A percentile compares a stretch with the other conserved stretches of the same genome.
Evolutionary conservation across 192 early-diverging fungal species (phyloP).

Genomic region (Entomortierella parvispora): DNA sequence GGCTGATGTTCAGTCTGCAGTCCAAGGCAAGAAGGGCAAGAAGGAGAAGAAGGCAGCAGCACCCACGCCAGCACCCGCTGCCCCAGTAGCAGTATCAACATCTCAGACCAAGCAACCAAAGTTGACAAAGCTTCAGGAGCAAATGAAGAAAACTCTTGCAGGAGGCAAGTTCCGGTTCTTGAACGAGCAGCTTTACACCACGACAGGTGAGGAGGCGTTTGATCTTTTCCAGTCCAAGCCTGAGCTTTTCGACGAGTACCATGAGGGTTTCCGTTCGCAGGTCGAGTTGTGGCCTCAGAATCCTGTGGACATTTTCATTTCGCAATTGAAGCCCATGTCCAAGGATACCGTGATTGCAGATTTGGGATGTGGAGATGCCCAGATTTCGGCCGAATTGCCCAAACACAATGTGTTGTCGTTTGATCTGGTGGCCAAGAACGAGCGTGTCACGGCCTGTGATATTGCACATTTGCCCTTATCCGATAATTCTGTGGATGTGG

Average conservation of each 20-base stretch:
- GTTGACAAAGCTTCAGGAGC: constrained; percentile 65
- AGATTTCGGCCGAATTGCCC: constrained; percentile 76
- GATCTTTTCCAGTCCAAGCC: constrained; percentile 84
- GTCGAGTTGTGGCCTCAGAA: constrained; percentile 94
- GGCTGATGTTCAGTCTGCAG: constrained; percentile 31
- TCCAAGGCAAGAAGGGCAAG: constrained; percentile 32
- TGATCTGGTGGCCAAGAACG: constrained; percentile 86
- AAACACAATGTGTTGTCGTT: constrained; percentile 81
- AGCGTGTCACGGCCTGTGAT: constrained; percentile 89
- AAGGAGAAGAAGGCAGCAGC: constrained; percentile 21
- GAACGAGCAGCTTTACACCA: constrained; percentile 96
- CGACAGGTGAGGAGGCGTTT: constrained; percentile 77
- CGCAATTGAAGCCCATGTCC: constrained; percentile 64
- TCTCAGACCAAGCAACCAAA: constrained; percentile 42
- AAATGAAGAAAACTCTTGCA: constrained; percentile 54
- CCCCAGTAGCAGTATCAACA: constrained; percentile 2
- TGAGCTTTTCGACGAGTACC: constrained; percentile 94
- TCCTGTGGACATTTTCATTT: constrained; percentile 89
- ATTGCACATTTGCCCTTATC: constrained; percentile 87
- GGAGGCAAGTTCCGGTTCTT: constrained; percentile 88
- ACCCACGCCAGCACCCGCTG: constrained; percentile 2
- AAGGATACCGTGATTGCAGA: constrained; percentile 80
- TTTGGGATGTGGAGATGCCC: constrained; percentile 97
- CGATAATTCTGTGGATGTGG: constrained; percentile 77
- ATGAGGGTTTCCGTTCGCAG: constrained; percentile 92